These are phyloP conservation scores for Oryza glumipatula DNA, from an alignment of 176 grass and related monocot species.

Conservation along the genomic window DNA sequence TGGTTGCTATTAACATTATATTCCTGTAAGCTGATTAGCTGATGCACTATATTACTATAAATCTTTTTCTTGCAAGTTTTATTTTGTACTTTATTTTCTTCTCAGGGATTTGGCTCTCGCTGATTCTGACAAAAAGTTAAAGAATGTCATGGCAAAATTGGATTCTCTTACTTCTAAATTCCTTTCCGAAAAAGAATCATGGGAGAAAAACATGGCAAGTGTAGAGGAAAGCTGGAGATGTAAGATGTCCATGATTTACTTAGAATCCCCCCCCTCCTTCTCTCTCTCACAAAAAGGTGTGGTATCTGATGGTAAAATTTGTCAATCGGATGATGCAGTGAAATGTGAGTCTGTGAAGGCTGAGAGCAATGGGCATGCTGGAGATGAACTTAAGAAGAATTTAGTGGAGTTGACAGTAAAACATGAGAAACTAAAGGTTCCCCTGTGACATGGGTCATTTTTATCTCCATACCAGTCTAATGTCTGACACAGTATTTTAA, in stretches of 20 bases:
- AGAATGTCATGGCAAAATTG: conserved; percentile 65
- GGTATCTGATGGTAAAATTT: conserved; percentile 14
- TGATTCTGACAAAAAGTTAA: conserved; percentile 74
- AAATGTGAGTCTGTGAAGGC: conserved; percentile 75
- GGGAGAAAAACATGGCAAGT: conserved; percentile 73
- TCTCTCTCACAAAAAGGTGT: background rate
- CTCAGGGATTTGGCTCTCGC: conserved; percentile 77
- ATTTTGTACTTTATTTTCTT: conserved; percentile 36
- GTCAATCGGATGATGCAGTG: conserved; percentile 56
- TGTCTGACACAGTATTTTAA: conserved; percentile 39
- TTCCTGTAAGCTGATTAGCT: conserved; percentile 28
- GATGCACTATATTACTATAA: conserved; percentile 6
- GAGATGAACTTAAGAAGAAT: conserved; percentile 76
- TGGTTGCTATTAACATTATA: background rate
- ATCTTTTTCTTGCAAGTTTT: conserved; percentile 25
- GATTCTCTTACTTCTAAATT: conserved; percentile 69
- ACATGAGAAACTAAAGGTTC: conserved; percentile 93
- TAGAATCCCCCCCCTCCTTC: conserved; percentile 10
- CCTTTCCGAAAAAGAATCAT: conserved; percentile 83
- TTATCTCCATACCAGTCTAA: conserved; percentile 16
- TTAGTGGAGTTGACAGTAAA: conserved; percentile 68
- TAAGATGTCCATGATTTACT: conserved; percentile 47
- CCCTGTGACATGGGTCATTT: conserved; percentile 23
- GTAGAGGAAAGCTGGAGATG: conserved; percentile 96
- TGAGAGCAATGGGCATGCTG: conserved; percentile 70